Evolutionary conservation across 352 stramenopile species (phyloP).

Genomic region (Globisporangium solare): DNA sequence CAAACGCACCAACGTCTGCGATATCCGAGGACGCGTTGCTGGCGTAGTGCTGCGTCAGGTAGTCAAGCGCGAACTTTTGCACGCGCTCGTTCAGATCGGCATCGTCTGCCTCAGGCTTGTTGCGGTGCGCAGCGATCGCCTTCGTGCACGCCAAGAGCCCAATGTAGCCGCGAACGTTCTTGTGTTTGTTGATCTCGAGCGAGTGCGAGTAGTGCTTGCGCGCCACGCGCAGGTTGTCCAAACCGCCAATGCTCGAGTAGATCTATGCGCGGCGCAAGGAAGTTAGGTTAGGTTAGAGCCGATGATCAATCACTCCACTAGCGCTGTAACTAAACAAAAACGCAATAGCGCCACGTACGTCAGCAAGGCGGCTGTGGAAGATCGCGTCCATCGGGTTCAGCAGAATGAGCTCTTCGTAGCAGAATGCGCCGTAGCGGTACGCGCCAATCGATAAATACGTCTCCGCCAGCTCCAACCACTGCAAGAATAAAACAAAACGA

Average conservation of each 20-base stretch:
- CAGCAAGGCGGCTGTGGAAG: constrained; percentile 52
- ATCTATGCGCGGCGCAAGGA: constrained; percentile 19
- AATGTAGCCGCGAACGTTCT: constrained; percentile 50
- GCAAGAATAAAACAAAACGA: constrained; percentile 7
- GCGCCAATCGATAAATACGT: constrained; percentile 45
- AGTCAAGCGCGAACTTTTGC: constrained; percentile 40
- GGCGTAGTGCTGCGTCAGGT: constrained; percentile 37
- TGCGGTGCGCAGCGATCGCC: constrained; percentile 37
- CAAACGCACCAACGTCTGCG: constrained; percentile 32
- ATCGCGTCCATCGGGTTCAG: constrained; percentile 67
- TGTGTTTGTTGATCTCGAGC: constrained; percentile 58
- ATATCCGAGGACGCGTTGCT: constrained; percentile 32
- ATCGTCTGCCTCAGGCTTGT: constrained; percentile 43
- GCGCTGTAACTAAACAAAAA: no score
- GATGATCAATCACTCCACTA: no score
- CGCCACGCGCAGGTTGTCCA: constrained; percentile 52
- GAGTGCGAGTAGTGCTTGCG: constrained; percentile 72
- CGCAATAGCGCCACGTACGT: constrained; percentile 24
- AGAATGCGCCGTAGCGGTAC: constrained; percentile 62
- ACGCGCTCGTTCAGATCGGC: constrained; percentile 52
- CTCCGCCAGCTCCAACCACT: constrained; percentile 66
- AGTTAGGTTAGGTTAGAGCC: background rate
- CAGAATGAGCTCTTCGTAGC: constrained; percentile 71
- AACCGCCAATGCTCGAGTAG: constrained; percentile 57
- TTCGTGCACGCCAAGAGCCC: constrained; percentile 52